Evolutionary conservation across 75 land plant genomes (phyloP).

Genomic region (Pinus albicaulis): DNA sequence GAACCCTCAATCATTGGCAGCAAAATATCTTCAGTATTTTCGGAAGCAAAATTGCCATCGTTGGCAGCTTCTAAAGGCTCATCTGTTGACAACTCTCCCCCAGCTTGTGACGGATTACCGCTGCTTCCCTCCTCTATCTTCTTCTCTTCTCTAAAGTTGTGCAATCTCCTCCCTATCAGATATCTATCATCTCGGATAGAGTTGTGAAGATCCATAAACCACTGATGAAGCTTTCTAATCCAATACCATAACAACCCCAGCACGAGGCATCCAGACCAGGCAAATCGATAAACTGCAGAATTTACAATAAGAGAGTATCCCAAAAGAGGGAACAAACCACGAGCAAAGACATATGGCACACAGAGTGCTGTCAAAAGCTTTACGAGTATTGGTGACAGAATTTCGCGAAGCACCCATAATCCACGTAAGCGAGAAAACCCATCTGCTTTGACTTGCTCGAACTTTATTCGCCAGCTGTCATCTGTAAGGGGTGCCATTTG

Average conservation of each 20-base stretch:
- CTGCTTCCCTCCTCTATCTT: not conserved
- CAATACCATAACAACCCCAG: conserved; percentile 68
- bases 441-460: conserved; percentile 89
- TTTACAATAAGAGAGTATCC: conserved; percentile 83
- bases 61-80: not conserved
- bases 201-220: conserved; percentile 91
- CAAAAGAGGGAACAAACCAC: conserved; percentile 81
- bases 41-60: not conserved
- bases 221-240: conserved; percentile 67
- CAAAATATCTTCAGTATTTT: not conserved
- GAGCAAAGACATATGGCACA: conserved; percentile 87
- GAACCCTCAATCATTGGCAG: not conserved
- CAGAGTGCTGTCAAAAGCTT: conserved; percentile 87
- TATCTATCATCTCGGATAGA: conserved; percentile 93
- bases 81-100: not conserved
- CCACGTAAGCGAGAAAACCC: conserved; percentile 87
- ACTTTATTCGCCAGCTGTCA: conserved; percentile 91
- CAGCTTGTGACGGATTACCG: conserved; percentile 5
- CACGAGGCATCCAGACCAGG: conserved; percentile 92
- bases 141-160: conserved; percentile 71
- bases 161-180: conserved; percentile 82
- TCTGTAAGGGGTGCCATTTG: conserved; percentile 81
- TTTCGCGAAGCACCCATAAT: conserved; percentile 80
- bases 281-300: conserved; percentile 93
- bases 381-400: conserved; percentile 77